Conservation (phyloP, 306 rosid species). For the Arachis hypogaea region DNA sequence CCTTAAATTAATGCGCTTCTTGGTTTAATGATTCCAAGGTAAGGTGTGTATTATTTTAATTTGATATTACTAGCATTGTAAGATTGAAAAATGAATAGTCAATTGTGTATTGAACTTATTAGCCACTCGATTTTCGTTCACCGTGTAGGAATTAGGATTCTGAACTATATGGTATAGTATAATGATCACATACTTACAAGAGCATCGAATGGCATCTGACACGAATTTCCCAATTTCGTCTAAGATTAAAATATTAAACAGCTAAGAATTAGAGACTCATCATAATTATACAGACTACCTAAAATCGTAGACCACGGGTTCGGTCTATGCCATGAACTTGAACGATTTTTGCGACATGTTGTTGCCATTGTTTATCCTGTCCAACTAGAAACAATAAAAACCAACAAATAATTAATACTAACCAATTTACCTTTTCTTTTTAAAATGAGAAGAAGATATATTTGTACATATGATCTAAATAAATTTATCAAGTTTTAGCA, state of each 20-base stretch:
- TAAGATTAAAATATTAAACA: neutral
- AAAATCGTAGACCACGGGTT: neutral
- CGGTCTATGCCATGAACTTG: neutral
- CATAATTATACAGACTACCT: too few species aligned
- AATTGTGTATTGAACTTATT: neutral
- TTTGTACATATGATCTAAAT: too few species aligned
- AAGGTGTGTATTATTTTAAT: conserved; percentile 8
- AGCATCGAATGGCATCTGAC: neutral
- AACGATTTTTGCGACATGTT: neutral
- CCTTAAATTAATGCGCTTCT: too few species aligned
- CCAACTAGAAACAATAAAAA: too few species aligned
- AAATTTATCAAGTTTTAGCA: too few species aligned
- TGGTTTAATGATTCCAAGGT: neutral
- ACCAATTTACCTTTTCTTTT: too few species aligned
- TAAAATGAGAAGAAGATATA: too few species aligned
- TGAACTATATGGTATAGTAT: neutral
- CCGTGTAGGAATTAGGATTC: neutral
- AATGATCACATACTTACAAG: neutral
- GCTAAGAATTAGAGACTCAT: neutral
- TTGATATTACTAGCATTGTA: neutral
- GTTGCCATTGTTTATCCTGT: too few species aligned
- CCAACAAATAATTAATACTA: too few species aligned
- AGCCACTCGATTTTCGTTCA: neutral
- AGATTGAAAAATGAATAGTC: neutral
- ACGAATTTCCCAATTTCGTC: neutral